Base-by-base conservation (phyloP, 1,284 basidiomycete genomes). In the Tetrapyrgos nigripes region DNA sequence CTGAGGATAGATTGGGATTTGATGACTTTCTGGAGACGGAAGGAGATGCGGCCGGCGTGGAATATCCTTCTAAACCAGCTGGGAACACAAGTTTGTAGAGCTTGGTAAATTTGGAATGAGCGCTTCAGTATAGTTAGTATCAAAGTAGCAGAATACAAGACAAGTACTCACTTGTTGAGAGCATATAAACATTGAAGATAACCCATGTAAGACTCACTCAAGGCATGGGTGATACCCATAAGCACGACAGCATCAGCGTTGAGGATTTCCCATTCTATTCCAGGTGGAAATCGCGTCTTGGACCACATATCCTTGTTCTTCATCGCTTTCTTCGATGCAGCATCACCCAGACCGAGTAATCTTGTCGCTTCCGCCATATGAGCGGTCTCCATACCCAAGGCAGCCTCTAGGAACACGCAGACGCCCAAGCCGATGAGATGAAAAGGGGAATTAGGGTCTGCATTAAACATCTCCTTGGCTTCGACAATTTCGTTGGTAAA, bases 171-270 rank as follows among this genome's bases (percentile, higher is more conserved):
- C 86, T 78, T 88, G 64, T 89, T 88, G 46, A 89, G 70, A 2
- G 86, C 76, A 65, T 87, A 85, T 83, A 92, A 76, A 76, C 90
- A 92, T 67, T 91, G 89, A 4, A 91, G 65, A 70, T 92, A 92
- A 31, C 90, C 91, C 80, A 85, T 87, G 70, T 91, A 91, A 1
- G 86, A 86, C 73, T 92, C 89, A 61, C 88, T 86, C 45, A 92
- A 72, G 4, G 87, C 89, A 66, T 88, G 82, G 0, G 86, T 88
- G 56, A 92, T 71, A 0, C 88, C 91, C 10, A 88, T 76, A 43
- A 92, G 70, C 6, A 93, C 83, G 17, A 88, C 79, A 0, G 87
- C 82, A 65, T 92, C 90, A 0, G 91, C 88, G 61, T 86, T 83
- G 21, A 92, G 68, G 29, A 92, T 80, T 66, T 92, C 91, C 81